A percentile compares a stretch with the other conserved stretches of the same genome.
phyloP scores from a whole-genome alignment of 495 filamentous ascomycete species.

The Lichenothelia convexa region DNA sequence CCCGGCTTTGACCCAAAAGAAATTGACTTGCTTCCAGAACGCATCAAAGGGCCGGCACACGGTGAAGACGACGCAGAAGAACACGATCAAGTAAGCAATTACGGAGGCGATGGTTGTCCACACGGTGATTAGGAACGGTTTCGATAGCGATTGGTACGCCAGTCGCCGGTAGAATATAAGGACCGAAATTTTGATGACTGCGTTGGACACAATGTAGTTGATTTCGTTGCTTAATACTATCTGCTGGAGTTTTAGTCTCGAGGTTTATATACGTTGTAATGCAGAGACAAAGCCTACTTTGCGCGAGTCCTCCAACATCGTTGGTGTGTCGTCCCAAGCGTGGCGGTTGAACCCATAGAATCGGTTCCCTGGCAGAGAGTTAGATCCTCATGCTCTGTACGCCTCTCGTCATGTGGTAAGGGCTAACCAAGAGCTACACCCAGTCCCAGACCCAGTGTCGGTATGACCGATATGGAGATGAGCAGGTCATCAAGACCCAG shows the following conservation, averaged over 20 bases:
- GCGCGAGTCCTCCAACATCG: slow-evolving; percentile 4
- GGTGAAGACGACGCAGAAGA: slow-evolving; percentile 8
- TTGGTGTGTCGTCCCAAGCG: slow-evolving; percentile 10
- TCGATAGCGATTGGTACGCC: slow-evolving; percentile 8
- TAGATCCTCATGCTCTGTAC: background rate
- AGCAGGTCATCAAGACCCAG: slow-evolving; percentile 12
- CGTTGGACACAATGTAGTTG: slow-evolving; percentile 8
- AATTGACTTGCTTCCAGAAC: slow-evolving; percentile 12
- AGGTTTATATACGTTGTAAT: background rate
- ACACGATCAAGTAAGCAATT: slow-evolving; percentile 9
- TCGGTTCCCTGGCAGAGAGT: slow-evolving; percentile 1
- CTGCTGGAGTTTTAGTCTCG: slow-evolving; percentile 3
- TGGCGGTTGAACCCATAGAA: slow-evolving; percentile 13
- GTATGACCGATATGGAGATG: slow-evolving; percentile 9
- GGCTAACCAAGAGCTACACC: slow-evolving; percentile 7
- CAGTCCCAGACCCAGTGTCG: slow-evolving; percentile 3
- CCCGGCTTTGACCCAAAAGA: slow-evolving; percentile 5
- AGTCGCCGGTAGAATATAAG: slow-evolving; percentile 17
- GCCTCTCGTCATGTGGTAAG: slow-evolving; percentile 3
- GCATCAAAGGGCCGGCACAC: slow-evolving; percentile 8
- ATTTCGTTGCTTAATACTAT: slow-evolving; percentile 8
- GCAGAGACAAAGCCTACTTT: slow-evolving; percentile 6
- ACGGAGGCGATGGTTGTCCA: slow-evolving; percentile 12
- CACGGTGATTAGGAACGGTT: slow-evolving; percentile 8
- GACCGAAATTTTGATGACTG: slow-evolving; percentile 14